Conservation (phyloP, 257 asterid species). For the Jaltomata sinuosa region DNA sequence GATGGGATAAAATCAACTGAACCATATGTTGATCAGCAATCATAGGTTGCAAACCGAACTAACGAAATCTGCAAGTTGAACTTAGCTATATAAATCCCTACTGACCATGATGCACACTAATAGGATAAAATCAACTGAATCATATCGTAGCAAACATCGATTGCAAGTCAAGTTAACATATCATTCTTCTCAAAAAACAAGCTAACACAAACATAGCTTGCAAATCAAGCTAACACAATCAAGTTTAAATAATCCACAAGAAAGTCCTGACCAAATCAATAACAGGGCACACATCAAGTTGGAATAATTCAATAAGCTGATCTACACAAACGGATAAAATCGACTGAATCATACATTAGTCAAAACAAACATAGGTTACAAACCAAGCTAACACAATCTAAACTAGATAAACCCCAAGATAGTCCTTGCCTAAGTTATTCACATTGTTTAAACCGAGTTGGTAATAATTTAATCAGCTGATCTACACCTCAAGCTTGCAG, state of each 20-base stretch:
- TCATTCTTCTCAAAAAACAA: too few relatives aligned
- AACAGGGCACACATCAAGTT: neutral
- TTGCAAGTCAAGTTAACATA: neutral
- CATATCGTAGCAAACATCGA: neutral
- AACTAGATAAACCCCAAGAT: neutral
- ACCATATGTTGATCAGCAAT: neutral
- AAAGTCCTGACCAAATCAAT: neutral
- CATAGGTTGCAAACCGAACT: too few relatives aligned
- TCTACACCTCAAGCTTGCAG: slow-evolving; percentile 12
- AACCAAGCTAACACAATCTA: neutral
- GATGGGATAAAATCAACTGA: neutral
- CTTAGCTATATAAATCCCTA: neutral
- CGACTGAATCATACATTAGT: neutral
- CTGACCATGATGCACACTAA: neutral
- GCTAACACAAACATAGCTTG: neutral
- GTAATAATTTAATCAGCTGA: neutral
- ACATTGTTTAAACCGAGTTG: neutral
- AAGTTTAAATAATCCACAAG: neutral
- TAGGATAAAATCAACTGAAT: neutral
- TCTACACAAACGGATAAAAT: neutral
- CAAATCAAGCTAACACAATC: neutral
- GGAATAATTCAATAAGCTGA: neutral
- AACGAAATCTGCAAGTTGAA: too few relatives aligned
- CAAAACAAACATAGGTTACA: neutral
- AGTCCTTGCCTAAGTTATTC: neutral